Base-by-base conservation (phyloP, 2,329 filamentous ascomycete genomes). In the Fusarium abutilonis region DNA sequence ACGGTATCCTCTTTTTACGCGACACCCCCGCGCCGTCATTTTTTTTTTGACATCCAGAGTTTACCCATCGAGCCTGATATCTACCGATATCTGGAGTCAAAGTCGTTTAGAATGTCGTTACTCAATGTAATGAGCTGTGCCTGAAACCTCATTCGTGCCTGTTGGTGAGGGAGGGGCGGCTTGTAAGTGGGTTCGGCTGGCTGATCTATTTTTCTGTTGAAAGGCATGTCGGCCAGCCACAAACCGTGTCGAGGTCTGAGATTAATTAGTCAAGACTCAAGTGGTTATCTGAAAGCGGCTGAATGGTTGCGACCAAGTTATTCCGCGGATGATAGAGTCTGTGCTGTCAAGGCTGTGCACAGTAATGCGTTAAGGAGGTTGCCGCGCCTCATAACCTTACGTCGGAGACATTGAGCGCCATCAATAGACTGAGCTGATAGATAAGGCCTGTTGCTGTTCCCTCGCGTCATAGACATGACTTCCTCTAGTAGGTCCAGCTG, bases 111-210 rank as follows among this genome's bases (percentile, higher is more conserved):
- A 59, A 43, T 53, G 61, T 49, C 43, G 52, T 64, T 61, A 57
- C 58, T 54, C 66, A 62, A 69, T 69, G 54, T 53, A 29, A 62
- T 68, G 64, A 64, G 53, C 54, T 61, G 47, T 62, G 52, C 50
- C 58, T 69, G 51, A 44, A 46, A 65, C 42, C 42, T 47, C 45
- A 48, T 42, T 64, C 52, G 56, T 40, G 48, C 52, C 53, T 47
- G 43, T 58, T 45, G 42, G 35, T 59, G 62, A 65, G 62, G 45
- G 62, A 65, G 52, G 57, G 57, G 62, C 52, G 21, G 61, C 50
- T 26, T 62, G 43, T 38, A 52, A 44, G 59, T 57, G 62, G 56
- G 56, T 53, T 62, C 39, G 11, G 17, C 6, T n/a, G 29, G 11
- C 45, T 41, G 31, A 36, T 10, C 34, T 58, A 29, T 45, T 58